Percentiles rank a stretch among this genome's conserved stretches.
These are phyloP conservation scores for Backusella luteola DNA, from an alignment of 192 early-diverging fungal species.

Conservation along the genomic window DNA sequence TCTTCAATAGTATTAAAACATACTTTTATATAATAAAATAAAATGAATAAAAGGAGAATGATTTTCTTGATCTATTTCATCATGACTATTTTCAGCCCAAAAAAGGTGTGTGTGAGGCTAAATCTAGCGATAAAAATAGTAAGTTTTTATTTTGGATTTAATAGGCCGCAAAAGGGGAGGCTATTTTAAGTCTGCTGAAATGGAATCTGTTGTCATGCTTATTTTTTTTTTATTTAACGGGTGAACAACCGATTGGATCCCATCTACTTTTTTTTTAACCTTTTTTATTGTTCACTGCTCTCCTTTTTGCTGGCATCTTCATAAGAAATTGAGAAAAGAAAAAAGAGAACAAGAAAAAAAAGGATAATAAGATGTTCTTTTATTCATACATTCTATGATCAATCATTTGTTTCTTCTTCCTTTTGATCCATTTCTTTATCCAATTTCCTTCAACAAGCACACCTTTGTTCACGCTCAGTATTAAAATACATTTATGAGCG, in stretches of 20 bases:
- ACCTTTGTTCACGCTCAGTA: too few relatives aligned
- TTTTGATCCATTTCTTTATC: neutral
- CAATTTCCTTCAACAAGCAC: neutral
- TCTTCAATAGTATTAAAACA: neutral
- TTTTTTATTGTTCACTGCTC: neutral
- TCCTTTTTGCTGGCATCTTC: neutral
- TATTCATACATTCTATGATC: neutral
- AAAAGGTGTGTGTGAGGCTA: neutral
- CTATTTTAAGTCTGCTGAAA: neutral
- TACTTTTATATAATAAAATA: neutral
- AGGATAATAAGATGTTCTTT: neutral
- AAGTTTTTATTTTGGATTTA: constrained; percentile 1
- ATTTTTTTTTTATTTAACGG: neutral
- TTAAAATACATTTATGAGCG: neutral
- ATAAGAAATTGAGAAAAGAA: neutral
- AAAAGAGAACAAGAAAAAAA: neutral
- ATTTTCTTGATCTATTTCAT: constrained; percentile 1
- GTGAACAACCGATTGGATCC: neutral
- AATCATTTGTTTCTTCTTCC: neutral
- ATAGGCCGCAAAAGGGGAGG: neutral
- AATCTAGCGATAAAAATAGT: neutral
- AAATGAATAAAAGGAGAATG: neutral
- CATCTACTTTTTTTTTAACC: neutral
- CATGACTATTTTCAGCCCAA: neutral
- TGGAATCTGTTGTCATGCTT: neutral